These are phyloP conservation scores for Madurella fahalii DNA, from an alignment of 2,329 filamentous ascomycete genomes.

Conservation along the genomic window DNA sequence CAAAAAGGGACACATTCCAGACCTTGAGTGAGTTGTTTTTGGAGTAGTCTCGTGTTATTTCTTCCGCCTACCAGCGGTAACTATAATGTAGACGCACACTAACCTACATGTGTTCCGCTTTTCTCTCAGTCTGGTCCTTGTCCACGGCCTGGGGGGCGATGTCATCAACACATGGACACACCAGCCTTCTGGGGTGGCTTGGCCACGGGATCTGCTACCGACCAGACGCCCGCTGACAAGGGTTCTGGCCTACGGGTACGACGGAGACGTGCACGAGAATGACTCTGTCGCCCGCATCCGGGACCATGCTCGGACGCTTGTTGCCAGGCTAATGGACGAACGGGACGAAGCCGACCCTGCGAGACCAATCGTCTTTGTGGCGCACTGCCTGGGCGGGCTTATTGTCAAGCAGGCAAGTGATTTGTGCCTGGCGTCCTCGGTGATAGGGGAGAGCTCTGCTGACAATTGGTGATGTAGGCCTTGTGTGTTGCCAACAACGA, in stretches of 20 bases:
- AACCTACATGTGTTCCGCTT: no score
- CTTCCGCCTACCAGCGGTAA: not conserved
- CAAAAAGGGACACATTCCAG: no score
- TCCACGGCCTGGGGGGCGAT: slow-evolving; percentile 9
- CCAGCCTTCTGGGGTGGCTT: not conserved
- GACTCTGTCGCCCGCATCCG: not conserved
- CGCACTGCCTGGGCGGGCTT: slow-evolving; percentile 4
- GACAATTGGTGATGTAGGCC: no score
- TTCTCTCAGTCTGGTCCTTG: not conserved
- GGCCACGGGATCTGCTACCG: slow-evolving; percentile 2
- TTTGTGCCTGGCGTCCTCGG: no score
- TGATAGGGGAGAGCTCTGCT: no score
- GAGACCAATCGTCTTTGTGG: slow-evolving; percentile 4
- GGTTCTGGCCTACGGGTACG: slow-evolving; percentile 7
- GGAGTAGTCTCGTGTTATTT: not conserved
- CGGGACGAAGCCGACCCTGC: not conserved
- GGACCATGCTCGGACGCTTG: not conserved
- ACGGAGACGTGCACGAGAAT: slow-evolving; percentile 2
- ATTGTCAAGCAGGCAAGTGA: slow-evolving; percentile 5
- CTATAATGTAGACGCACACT: not conserved
- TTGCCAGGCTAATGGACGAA: not conserved
- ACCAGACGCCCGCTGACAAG: not conserved
- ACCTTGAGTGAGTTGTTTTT: no score
- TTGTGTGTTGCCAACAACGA: not conserved
- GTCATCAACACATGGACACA: slow-evolving; percentile 4